Evolutionary conservation across 306 rosid species (phyloP).

Genomic region (Erythrophleum fordii): DNA sequence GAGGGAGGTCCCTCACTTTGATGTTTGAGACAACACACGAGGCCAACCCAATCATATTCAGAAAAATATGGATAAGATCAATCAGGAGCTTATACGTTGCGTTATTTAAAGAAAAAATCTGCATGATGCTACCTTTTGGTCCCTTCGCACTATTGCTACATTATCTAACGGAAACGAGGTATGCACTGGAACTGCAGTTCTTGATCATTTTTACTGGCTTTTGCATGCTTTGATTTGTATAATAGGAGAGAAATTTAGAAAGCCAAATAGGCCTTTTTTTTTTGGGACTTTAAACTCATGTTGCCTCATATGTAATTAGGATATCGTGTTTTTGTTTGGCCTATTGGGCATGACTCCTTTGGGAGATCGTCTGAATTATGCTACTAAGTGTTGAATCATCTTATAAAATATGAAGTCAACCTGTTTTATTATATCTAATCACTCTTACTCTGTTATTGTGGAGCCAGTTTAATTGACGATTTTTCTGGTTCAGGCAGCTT

Average conservation of each 20-base stretch:
- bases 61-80: conserved; percentile 39
- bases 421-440: no score
- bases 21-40: conserved; percentile 52
- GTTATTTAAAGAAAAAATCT: conserved; percentile 71
- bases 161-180: conserved; percentile 66
- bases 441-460: not conserved
- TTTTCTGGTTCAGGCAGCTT: not conserved
- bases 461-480: not conserved
- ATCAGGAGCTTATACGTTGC: conserved; percentile 53
- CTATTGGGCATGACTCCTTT: not conserved
- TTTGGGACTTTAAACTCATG: not conserved
- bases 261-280: no score
- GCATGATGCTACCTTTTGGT: conserved; percentile 75
- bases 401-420: no score
- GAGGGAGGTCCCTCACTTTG: conserved; percentile 42
- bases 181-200: conserved; percentile 13
- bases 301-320: not conserved
- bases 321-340: not conserved
- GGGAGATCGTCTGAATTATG: not conserved
- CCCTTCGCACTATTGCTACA: conserved; percentile 75
- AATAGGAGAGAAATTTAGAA: not conserved
- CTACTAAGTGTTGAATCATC: not conserved
- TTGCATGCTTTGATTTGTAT: not conserved
- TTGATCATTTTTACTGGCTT: not conserved
- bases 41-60: conserved; percentile 41